Evolutionary conservation across 805 yeast species (phyloP).

Genomic region (Kodamaea sagamina): DNA sequence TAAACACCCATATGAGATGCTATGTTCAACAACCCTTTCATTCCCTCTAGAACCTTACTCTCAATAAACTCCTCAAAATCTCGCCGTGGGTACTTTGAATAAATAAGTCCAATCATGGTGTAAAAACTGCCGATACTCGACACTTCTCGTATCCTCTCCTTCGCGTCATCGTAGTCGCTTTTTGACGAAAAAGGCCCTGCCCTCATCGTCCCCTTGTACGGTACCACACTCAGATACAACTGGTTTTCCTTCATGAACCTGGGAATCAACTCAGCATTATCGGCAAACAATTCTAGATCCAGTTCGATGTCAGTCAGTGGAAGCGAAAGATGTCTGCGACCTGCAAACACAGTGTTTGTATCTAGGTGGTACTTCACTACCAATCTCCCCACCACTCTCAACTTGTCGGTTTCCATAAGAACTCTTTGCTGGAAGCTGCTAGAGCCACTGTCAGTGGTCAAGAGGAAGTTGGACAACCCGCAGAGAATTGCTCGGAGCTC

Average conservation of each 20-base stretch:
- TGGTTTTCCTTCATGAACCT: slow-evolving; percentile 35
- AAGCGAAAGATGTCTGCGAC: slow-evolving; percentile 30
- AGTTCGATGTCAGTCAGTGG: slow-evolving; percentile 29
- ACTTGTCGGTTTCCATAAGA: slow-evolving; percentile 18
- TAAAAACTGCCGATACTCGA: slow-evolving; percentile 40
- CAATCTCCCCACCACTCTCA: slow-evolving; percentile 30
- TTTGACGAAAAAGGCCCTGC: slow-evolving; percentile 18
- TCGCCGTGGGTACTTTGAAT: slow-evolving; percentile 29
- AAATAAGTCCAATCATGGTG: slow-evolving; percentile 39
- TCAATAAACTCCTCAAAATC: slow-evolving; percentile 21
- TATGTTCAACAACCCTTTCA: slow-evolving; percentile 32
- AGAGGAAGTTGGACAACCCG: slow-evolving; percentile 29
- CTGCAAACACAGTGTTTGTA: slow-evolving; percentile 31
- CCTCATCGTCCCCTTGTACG: slow-evolving; percentile 32
- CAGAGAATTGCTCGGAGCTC: slow-evolving; percentile 31
- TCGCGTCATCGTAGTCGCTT: slow-evolving; percentile 12
- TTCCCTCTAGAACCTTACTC: slow-evolving; percentile 29
- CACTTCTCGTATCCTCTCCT: slow-evolving; percentile 20
- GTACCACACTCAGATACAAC: slow-evolving; percentile 31
- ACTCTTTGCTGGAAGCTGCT: background rate
- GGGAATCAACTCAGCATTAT: slow-evolving; percentile 23
- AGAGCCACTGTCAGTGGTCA: background rate
- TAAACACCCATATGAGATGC: slow-evolving; percentile 8
- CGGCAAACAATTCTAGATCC: slow-evolving; percentile 22
- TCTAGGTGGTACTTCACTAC: slow-evolving; percentile 26